Base-by-base conservation (phyloP, 2,329 filamentous ascomycete genomes). In the Penicillium sp. region DNA sequence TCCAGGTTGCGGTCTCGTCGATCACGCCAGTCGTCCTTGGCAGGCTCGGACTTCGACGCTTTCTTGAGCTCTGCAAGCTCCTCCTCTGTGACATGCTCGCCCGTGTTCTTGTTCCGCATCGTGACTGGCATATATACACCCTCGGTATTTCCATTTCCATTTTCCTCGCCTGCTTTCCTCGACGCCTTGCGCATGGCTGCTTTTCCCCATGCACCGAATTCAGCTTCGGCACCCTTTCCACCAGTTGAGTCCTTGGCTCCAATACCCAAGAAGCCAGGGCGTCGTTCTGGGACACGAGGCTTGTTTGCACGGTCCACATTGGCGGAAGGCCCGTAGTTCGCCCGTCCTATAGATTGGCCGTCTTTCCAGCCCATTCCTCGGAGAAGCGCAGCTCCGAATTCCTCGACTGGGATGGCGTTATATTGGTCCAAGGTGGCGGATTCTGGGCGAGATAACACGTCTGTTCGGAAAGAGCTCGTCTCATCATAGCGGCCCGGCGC, bases 361-460 rank as follows among this genome's bases (percentile, higher is more conserved):
- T 85, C 83, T 64, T 96, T 91, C 92, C 92, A 96, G 8, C 94
- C 94, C 89, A 97, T 96, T 9, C 92, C 91, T 28, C 92, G 85
- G 31, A 99, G 79, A 57, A 97, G 79, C 0, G 92, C 91, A 16
- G 91, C 88, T 7, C 94, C 94, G 60, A 97, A 99, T 63, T 96
- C 91, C 61, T 96, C 92, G 14, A 97, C 90, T 0, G 94, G 92
- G 55, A 96, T 87, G 11, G 87, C 85, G 52, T 88, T 87, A 73
- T 97, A 97, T 64, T 94, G 90, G 30, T 89, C 88, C 16, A 95
- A 76, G 0, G 85, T 89, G 4, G 90, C 86, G 27, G 83, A 79
- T 20, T 90, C 88, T 1, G 90, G 91, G 1, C 90, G 87, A 24
- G 81, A 76, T 11, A 81, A 78, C 27, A 92, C 81, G 67, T 92